Percentiles rank a stretch among this genome's conserved stretches.
These are phyloP conservation scores for Hibiscus trionum DNA, from an alignment of 345 rosid genomes.

Conservation along the genomic window DNA sequence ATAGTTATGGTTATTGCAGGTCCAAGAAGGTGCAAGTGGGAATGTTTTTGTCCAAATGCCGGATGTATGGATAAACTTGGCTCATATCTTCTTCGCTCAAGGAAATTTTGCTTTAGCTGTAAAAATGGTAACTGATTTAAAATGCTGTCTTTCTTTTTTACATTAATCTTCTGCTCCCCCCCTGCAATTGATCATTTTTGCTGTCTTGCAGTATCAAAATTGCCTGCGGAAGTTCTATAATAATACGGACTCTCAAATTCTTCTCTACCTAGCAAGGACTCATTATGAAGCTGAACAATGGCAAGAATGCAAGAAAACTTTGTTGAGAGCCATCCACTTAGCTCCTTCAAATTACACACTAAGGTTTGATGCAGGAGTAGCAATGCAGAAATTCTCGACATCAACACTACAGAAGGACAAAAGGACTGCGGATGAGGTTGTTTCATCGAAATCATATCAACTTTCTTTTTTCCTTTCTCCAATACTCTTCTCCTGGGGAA, in stretches of 20 bases:
- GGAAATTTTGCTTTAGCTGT: conserved; percentile 92
- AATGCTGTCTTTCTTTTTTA: background rate
- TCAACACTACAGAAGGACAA: conserved; percentile 87
- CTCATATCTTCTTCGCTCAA: conserved; percentile 94
- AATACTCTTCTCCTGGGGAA: background rate
- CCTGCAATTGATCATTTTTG: conserved; percentile 6
- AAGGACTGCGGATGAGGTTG: conserved; percentile 91
- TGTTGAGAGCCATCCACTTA: conserved; percentile 87
- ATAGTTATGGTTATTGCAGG: conserved; percentile 35
- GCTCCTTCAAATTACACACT: conserved; percentile 87
- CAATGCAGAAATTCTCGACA: conserved; percentile 96
- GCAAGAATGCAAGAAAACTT: conserved; percentile 98
- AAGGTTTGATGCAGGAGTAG: conserved; percentile 96
- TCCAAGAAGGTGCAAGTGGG: conserved; percentile 99
- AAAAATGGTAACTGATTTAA: conserved; percentile 58
- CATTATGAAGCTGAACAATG: conserved; percentile 99
- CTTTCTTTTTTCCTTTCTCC: background rate
- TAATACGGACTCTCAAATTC: conserved; percentile 86
- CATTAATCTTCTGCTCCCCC: background rate
- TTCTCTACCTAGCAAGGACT: conserved; percentile 89
- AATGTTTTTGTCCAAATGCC: conserved; percentile 94
- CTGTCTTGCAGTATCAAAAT: conserved; percentile 79
- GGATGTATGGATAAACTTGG: conserved; percentile 97
- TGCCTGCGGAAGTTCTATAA: conserved; percentile 87
- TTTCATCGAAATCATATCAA: background rate